Conservation (phyloP, 2,329 filamentous ascomycete genomes). For the Cercospora beticola region DNA sequence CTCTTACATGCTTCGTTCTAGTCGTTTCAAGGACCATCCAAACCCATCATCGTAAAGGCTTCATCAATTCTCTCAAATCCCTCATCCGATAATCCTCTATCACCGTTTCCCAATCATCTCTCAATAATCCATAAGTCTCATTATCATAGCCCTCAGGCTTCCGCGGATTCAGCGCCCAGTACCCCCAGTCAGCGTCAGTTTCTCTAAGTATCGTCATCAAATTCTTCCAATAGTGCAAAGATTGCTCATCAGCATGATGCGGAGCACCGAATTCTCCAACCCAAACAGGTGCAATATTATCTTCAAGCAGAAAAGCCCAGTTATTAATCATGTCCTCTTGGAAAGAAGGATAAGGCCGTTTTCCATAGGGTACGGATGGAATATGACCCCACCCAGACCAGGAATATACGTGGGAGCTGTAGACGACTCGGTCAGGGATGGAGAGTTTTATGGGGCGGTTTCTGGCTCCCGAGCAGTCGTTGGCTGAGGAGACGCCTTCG, state of each 20-base stretch:
- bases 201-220: conserved; percentile 62
- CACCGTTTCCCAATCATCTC: conserved; percentile 62
- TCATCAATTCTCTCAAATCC: conserved; percentile 30
- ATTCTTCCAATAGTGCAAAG: conserved; percentile 66
- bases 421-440: conserved; percentile 58
- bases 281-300: conserved; percentile 62
- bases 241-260: conserved; percentile 53
- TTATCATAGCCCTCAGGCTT: conserved; percentile 58
- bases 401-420: conserved; percentile 66
- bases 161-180: conserved; percentile 68
- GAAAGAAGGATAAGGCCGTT: conserved; percentile 63
- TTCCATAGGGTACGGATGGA: conserved; percentile 59
- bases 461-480: conserved; percentile 60
- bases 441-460: conserved; percentile 59
- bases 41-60: not conserved
- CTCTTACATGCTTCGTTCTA: not conserved
- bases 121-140: conserved; percentile 62
- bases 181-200: conserved; percentile 54
- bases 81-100: conserved; percentile 31
- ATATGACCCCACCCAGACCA: conserved; percentile 64
- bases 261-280: conserved; percentile 67
- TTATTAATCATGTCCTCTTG: conserved; percentile 61
- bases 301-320: conserved; percentile 64
- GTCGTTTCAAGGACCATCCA: not conserved
- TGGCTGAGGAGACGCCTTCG: conserved; percentile 66